These are phyloP conservation scores for Myriosclerotinia duriaeana DNA, from an alignment of 2,329 filamentous ascomycete genomes.

Conservation along the genomic window DNA sequence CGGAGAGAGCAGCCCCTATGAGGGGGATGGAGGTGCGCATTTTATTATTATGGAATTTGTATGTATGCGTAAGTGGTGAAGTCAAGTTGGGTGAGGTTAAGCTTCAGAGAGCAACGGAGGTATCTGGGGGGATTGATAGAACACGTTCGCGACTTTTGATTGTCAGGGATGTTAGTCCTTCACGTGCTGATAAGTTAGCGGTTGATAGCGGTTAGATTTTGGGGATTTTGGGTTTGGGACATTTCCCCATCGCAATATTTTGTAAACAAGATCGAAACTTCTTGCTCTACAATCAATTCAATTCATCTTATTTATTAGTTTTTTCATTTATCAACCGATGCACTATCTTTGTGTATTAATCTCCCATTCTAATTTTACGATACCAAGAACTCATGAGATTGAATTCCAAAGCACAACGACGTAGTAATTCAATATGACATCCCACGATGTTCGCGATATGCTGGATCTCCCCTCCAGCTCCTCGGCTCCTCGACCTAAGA, in stretches of 20 bases:
- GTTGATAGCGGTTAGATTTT: slow-evolving; percentile 3
- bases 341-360: background rate
- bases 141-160: slow-evolving; percentile 24
- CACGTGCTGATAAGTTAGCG: slow-evolving; percentile 22
- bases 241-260: slow-evolving; percentile 14
- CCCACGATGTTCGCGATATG: slow-evolving; percentile 83
- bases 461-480: slow-evolving; percentile 68
- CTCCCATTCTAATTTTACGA: background rate
- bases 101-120: slow-evolving; percentile 1
- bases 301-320: slow-evolving; percentile 1
- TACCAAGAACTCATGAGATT: slow-evolving; percentile 1
- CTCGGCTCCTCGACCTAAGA: slow-evolving; percentile 66
- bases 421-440: slow-evolving; percentile 56
- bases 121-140: slow-evolving; percentile 19
- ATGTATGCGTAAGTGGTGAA: background rate
- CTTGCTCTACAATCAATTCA: slow-evolving; percentile 7
- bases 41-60: slow-evolving; percentile 23
- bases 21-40: slow-evolving; percentile 65
- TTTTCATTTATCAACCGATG: slow-evolving; percentile 7
- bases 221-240: background rate
- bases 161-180: slow-evolving; percentile 2
- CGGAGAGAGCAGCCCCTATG: slow-evolving; percentile 56
- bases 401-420: background rate
- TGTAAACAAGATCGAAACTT: slow-evolving; percentile 1
- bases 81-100: slow-evolving; percentile 11